phyloP scores from a whole-genome alignment of 2,329 filamentous ascomycete genomes.

The Penicillium sp. region DNA sequence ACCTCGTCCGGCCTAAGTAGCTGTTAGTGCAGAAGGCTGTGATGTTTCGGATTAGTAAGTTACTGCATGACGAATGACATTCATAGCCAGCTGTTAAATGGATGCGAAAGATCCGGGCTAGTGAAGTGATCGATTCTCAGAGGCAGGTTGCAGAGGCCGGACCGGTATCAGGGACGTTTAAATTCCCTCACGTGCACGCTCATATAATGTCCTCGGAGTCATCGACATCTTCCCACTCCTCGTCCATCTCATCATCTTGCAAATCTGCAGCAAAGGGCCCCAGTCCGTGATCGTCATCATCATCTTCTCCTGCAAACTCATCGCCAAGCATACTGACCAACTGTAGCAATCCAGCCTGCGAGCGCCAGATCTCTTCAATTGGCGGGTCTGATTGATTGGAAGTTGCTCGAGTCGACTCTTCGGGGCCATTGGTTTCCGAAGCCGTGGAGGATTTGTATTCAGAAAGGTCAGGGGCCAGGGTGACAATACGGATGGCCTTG shows the following conservation, averaged over 20 bases:
- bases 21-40: not conserved
- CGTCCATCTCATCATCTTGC: conserved; percentile 4
- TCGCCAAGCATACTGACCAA: conserved; percentile 27
- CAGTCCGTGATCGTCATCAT: conserved; percentile 11
- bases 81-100: not conserved
- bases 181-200: not conserved
- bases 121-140: no score
- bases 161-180: not conserved
- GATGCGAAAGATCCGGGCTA: not conserved
- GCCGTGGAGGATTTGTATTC: conserved; percentile 1
- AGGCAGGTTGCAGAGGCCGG: not conserved
- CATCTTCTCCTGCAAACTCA: conserved; percentile 17
- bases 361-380: conserved; percentile 17
- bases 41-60: not conserved
- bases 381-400: conserved; percentile 2
- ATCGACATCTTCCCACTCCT: conserved; percentile 16
- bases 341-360: conserved; percentile 23
- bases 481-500: conserved; percentile 41
- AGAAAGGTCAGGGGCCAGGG: conserved; percentile 31
- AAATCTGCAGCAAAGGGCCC: conserved; percentile 3
- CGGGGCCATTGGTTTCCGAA: not conserved
- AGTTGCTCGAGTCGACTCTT: not conserved
- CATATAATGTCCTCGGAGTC: not conserved
- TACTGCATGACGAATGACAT: not conserved
- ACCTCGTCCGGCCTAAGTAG: not conserved